These are phyloP conservation scores for Collybiopsis confluens DNA, from an alignment of 768 basidiomycete species.

Conservation along the genomic window DNA sequence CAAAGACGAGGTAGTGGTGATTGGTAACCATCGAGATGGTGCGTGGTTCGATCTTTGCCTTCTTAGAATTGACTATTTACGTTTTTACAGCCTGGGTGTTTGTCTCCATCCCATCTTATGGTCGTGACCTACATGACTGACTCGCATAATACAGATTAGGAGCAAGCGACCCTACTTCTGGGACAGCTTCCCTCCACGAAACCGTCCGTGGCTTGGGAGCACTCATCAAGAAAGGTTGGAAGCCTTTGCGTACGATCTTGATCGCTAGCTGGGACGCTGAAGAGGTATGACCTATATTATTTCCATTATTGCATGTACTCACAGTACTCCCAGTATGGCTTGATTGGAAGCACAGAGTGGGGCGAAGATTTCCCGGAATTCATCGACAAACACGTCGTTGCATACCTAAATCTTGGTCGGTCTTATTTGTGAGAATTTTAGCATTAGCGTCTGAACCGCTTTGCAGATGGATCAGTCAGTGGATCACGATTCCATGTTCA, in stretches of 20 bases:
- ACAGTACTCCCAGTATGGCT: conserved; percentile 43
- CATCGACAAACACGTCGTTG: conserved; percentile 53
- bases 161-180: conserved; percentile 60
- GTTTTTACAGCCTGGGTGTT: conserved; percentile 12
- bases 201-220: conserved; percentile 51
- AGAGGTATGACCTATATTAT: conserved; percentile 34
- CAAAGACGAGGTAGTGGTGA: conserved; percentile 60
- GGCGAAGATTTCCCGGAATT: conserved; percentile 74
- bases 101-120: background rate
- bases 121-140: background rate
- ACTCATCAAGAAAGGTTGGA: conserved; percentile 55
- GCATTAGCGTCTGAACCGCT: background rate
- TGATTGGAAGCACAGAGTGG: conserved; percentile 64
- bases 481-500: conserved; percentile 47
- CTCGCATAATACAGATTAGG: conserved; percentile 29
- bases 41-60: background rate
- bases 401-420: conserved; percentile 58
- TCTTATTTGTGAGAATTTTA: no score
- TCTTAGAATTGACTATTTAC: background rate
- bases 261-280: conserved; percentile 83
- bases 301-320: conserved; percentile 6
- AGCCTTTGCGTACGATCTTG: conserved; percentile 67
- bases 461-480: conserved; percentile 47
- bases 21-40: conserved; percentile 71
- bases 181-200: conserved; percentile 55